Conservation (phyloP, 1,139 yeast genomes). For the Petasospora fabianii region DNA sequence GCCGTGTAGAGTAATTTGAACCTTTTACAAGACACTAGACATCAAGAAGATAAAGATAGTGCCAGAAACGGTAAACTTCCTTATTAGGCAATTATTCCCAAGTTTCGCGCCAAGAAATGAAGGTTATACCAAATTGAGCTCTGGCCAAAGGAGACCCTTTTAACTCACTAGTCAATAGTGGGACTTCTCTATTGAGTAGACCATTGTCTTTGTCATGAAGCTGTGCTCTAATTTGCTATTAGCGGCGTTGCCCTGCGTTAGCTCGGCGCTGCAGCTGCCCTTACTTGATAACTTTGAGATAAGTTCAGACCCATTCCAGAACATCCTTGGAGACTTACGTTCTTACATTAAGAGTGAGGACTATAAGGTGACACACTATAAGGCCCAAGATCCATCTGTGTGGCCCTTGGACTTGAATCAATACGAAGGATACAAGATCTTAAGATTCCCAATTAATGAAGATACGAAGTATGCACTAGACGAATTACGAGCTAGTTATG, state of each 20-base stretch:
- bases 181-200: no score
- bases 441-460: conserved; percentile 36
- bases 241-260: neutral
- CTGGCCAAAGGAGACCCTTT: no score
- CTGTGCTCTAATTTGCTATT: no score
- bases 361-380: neutral
- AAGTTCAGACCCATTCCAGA: conserved; percentile 1
- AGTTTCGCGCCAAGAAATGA: no score
- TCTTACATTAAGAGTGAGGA: neutral
- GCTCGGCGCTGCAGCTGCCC: conserved; percentile 8
- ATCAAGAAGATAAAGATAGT: no score
- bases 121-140: no score
- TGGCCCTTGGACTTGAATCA: conserved; percentile 48
- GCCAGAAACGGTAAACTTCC: neutral
- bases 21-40: no score
- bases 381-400: neutral
- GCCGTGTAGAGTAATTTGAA: no score
- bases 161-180: no score
- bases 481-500: conserved; percentile 28
- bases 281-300: conserved; percentile 4
- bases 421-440: conserved; percentile 49
- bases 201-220: no score
- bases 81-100: neutral
- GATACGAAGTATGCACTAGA: conserved; percentile 23
- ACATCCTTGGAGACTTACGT: conserved; percentile 6